Conservation (phyloP, 1,139 yeast genomes). For the Debaryomyces nepalensis region DNA sequence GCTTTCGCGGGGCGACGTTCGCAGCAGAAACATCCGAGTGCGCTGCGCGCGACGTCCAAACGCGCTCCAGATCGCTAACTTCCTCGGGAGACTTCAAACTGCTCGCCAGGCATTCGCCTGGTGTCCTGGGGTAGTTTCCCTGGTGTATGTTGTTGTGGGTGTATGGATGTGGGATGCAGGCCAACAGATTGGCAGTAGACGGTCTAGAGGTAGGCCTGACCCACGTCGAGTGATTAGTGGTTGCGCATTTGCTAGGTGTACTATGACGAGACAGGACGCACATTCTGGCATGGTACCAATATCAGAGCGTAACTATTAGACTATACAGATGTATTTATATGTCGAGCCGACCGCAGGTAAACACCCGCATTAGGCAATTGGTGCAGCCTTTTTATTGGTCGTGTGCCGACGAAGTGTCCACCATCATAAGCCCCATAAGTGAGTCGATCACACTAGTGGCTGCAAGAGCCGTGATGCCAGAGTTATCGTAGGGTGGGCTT, state of each 20-base stretch:
- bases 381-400: conserved; percentile 2
- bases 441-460: conserved; percentile 60
- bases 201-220: conserved; percentile 1
- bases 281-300: conserved; percentile 3
- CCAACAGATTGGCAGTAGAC: neutral
- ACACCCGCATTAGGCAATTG: conserved; percentile 7
- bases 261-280: neutral
- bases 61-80: neutral
- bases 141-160: neutral
- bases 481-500: conserved; percentile 54
- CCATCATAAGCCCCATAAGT: conserved; percentile 50
- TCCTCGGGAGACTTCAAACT: neutral
- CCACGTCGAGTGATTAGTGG: no score
- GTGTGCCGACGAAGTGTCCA: conserved; percentile 11
- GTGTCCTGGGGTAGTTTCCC: neutral
- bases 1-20: neutral
- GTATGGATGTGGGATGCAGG: neutral
- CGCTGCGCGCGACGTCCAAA: no score
- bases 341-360: neutral
- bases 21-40: neutral
- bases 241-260: no score
- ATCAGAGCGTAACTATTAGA: neutral
- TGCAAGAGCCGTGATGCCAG: conserved; percentile 55
- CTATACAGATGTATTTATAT: neutral
- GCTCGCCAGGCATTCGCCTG: no score